Evolutionary conservation across 345 rosid genomes (phyloP).

Genomic region (Eucalyptus cloeziana): DNA sequence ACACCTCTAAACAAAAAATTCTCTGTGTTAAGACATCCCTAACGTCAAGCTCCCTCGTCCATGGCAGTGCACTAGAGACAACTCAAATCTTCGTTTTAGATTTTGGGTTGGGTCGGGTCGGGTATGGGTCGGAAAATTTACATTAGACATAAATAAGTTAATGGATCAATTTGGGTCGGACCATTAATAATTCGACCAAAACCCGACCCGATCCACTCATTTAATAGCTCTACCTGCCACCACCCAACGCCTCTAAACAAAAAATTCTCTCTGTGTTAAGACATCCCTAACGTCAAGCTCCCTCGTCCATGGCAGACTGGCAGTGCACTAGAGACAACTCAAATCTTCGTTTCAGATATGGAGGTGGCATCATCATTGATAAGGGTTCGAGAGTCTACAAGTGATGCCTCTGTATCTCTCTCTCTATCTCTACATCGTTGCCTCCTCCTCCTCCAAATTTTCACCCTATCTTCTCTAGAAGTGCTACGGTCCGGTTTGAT

Average conservation of each 20-base stretch:
- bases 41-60: background rate
- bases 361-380: background rate
- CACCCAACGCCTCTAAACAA: background rate
- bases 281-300: background rate
- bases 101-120: no score
- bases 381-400: background rate
- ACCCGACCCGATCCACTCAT: no score
- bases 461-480: no score
- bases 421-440: no score
- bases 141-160: no score
- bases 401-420: background rate
- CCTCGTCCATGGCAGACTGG: background rate
- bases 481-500: rapidly evolving
- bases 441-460: no score
- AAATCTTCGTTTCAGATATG: background rate
- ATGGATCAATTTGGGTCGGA: no score
- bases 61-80: background rate
- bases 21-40: background rate
- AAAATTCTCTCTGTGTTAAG: background rate
- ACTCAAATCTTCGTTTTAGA: no score
- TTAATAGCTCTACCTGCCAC: no score
- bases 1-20: background rate
- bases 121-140: no score
- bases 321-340: background rate
- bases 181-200: no score